Conservation (phyloP, 2,329 filamentous ascomycete genomes). For the Chrysoporthe puriensis region DNA sequence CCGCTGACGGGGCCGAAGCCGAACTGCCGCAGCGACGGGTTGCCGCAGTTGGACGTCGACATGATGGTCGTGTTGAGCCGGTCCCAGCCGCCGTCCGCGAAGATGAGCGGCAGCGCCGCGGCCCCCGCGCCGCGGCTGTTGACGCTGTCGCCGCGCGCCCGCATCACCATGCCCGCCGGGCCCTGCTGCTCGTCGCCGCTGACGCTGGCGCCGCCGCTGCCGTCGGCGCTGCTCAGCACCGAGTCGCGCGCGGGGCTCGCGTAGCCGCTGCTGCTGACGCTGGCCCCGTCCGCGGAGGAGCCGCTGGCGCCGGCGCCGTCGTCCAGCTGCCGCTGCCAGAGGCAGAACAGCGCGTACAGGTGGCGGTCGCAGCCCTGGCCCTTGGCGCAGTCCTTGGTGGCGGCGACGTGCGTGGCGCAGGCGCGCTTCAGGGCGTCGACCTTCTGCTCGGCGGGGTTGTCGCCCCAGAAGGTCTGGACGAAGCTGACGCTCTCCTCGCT, state of each 20-base stretch:
- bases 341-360: slow-evolving; percentile 88
- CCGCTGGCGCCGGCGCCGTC: slow-evolving; percentile 61
- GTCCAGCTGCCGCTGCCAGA: slow-evolving; percentile 90
- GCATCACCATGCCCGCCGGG: slow-evolving; percentile 40
- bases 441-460: slow-evolving; percentile 81
- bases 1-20: slow-evolving; percentile 94
- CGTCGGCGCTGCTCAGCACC: slow-evolving; percentile 38
- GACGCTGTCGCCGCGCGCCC: slow-evolving; percentile 59
- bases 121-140: slow-evolving; percentile 43
- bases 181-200: slow-evolving; percentile 35
- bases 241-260: slow-evolving; percentile 63
- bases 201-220: neutral
- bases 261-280: slow-evolving; percentile 58
- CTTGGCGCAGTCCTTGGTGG: slow-evolving; percentile 84
- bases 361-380: slow-evolving; percentile 91
- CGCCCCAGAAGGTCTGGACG: slow-evolving; percentile 92
- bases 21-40: slow-evolving; percentile 91
- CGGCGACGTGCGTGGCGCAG: slow-evolving; percentile 78
- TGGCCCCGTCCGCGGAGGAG: neutral
- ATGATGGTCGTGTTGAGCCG: slow-evolving; percentile 92
- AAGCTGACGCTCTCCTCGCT: slow-evolving; percentile 85
- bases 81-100: slow-evolving; percentile 90
- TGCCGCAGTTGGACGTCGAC: slow-evolving; percentile 98
- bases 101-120: slow-evolving; percentile 71
- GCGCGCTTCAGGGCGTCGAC: slow-evolving; percentile 83